A percentile compares a stretch with the other conserved stretches of the same genome.
phyloP scores from a whole-genome alignment of 2,329 filamentous ascomycete species.

The Fusarium pseudonygamai region DNA sequence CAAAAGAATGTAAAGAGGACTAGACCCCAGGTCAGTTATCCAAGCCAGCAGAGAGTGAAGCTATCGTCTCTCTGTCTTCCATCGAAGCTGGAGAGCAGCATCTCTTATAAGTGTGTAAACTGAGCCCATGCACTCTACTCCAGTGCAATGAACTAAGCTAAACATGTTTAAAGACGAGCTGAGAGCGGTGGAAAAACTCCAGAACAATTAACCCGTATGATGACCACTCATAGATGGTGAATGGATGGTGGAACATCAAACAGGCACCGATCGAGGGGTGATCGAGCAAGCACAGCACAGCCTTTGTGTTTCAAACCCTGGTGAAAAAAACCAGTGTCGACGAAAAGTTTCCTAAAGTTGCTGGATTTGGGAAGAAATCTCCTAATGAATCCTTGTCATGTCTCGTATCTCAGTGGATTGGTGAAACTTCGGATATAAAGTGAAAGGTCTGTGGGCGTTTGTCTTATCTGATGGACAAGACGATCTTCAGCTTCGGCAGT shows the following conservation, averaged over 20 bases:
- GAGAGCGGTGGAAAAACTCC: conserved; percentile 36
- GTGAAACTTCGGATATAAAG: not conserved
- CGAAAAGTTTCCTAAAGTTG: not conserved
- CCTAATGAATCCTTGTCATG: not conserved
- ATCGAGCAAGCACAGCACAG: conserved; percentile 12
- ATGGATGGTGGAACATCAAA: conserved; percentile 30
- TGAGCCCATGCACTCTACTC: not conserved
- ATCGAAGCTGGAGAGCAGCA: not conserved
- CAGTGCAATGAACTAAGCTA: conserved; percentile 10
- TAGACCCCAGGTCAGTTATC: conserved; percentile 37
- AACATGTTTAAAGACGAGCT: conserved; percentile 7
- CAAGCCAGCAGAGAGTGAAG: conserved; percentile 30
- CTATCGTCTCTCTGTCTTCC: conserved; percentile 6
- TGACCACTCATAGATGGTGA: conserved; percentile 15
- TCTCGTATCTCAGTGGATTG: not conserved
- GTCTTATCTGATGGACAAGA: conserved; percentile 9
- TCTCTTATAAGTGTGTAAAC: conserved; percentile 37
- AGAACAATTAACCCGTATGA: not conserved
- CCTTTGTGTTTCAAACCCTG: conserved; percentile 36
- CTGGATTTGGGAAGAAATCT: not conserved
- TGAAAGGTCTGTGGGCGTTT: conserved; percentile 15
- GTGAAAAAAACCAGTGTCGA: conserved; percentile 11
- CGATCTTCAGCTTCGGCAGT: conserved; percentile 16
- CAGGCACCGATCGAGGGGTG: conserved; percentile 29
- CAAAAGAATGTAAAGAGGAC: conserved; percentile 39